Evolutionary conservation across 23 red algal species (phyloP).

Genomic region (Agarophyton chilense): DNA sequence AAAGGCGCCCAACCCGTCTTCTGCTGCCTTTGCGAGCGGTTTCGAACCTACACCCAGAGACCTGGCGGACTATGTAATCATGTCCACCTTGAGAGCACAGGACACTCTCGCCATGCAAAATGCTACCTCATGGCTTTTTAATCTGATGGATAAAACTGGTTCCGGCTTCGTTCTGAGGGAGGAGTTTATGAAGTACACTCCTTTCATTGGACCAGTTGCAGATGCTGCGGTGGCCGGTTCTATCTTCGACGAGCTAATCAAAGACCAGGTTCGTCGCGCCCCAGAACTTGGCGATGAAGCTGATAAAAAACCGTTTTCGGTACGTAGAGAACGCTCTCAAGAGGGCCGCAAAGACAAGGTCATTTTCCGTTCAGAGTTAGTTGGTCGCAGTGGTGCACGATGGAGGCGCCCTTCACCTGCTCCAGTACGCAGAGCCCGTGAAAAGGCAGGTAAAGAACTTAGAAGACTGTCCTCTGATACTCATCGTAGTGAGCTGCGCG

Average conservation of each 20-base stretch:
- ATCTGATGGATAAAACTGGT: conserved; percentile 87
- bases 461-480: not conserved
- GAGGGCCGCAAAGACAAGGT: not conserved
- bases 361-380: not conserved
- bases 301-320: not conserved
- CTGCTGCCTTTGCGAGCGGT: not conserved
- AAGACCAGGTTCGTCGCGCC: conserved; percentile 27
- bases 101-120: conserved; percentile 82
- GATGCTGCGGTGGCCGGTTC: conserved; percentile 74
- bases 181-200: conserved; percentile 76
- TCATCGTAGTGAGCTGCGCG: not conserved
- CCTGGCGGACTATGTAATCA: conserved; percentile 83
- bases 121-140: conserved; percentile 81
- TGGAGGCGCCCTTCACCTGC: not conserved
- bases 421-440: not conserved
- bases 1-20: not conserved
- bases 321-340: not conserved
- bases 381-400: not conserved
- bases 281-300: not conserved
- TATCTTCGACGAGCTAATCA: conserved; percentile 60
- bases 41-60: conserved; percentile 66
- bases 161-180: conserved; percentile 66
- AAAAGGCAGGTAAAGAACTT: not conserved
- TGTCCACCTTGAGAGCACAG: conserved; percentile 65
- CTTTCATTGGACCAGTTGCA: conserved; percentile 71